Evolutionary conservation across 1,139 yeast species (phyloP), one percentile per base, ranked within the genome.

Genomic region (Candida sp.): DNA sequence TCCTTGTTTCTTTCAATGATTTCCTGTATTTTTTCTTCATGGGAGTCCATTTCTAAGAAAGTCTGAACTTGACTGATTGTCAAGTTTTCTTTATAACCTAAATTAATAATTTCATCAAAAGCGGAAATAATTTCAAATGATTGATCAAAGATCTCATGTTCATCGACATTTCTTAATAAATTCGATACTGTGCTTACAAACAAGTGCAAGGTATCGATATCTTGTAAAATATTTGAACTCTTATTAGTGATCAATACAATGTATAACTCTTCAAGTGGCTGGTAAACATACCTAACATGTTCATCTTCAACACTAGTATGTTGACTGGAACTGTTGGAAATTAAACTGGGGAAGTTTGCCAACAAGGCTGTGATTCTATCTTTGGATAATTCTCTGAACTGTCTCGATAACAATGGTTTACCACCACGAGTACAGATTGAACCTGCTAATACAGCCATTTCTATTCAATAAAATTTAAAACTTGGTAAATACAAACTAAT

Each of bases 1-100:
- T 93, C 99, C 70, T 93, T 95, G 70, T 93, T 93, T 63, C 95
- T 83, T 66, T 93, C 98, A 57, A 95, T 93, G 61, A 93, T 91
- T 64, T 95, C 98, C 72, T 93, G 98, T 58, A 95, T 91, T 73
- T 89, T 91, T 68, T 95, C 99, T 68, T 95, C 99, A 61, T 93
- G 98, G 35, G 96, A 87, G 67, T 95, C 98, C 99, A 95, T 93
- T 62, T 90, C 95, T 68, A 95, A 75, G 68, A 88, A 93, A 12
- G 95, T 87, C 63, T 82, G 83, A 51, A 95, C 89, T 70, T 93
- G 99, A 45, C 83, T 68, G 53, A 87, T 64, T 1, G 95, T 82
- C 54, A 93, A 73, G 64, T 89, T 87, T 64, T 95, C 99, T 56
- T 89, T 83, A 70, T 85, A 90, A 12, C 99, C 99, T 67, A 88